Conservation (phyloP, 2,329 filamentous ascomycete species). For the Pyricularia grisea region DNA sequence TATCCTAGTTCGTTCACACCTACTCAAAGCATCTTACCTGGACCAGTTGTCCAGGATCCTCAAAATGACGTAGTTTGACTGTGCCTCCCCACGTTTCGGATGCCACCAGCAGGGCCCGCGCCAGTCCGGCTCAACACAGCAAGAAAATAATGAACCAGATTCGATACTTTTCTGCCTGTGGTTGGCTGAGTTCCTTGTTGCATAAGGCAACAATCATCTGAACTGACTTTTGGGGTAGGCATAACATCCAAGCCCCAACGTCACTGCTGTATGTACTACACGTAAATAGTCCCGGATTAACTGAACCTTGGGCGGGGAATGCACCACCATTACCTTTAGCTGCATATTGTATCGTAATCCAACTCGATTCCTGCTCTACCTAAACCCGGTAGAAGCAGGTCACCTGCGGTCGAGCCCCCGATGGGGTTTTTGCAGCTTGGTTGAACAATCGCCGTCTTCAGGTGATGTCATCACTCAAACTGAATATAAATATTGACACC, state of each 20-base stretch:
- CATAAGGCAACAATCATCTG: background rate
- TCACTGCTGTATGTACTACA: background rate
- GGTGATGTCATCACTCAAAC: background rate
- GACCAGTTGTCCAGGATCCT: background rate
- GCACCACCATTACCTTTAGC: background rate
- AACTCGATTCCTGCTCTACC: background rate
- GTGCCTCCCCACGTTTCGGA: background rate
- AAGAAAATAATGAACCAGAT: no score
- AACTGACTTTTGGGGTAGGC: no score
- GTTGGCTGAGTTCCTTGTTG: background rate
- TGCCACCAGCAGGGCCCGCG: no score
- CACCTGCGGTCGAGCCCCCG: background rate
- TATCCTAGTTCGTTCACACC: no score
- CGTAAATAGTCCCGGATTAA: background rate
- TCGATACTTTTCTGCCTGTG: no score
- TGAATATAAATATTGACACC: background rate
- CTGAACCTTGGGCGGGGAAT: background rate
- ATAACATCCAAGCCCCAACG: background rate
- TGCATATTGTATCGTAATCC: background rate
- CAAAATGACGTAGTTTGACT: background rate
- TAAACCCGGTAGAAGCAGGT: background rate
- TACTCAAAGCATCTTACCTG: no score
- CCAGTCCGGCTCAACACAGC: no score
- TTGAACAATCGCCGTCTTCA: background rate
- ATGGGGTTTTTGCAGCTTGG: background rate